phyloP scores from a whole-genome alignment of 805 yeast genomes.

The Komagataella pastoris region DNA sequence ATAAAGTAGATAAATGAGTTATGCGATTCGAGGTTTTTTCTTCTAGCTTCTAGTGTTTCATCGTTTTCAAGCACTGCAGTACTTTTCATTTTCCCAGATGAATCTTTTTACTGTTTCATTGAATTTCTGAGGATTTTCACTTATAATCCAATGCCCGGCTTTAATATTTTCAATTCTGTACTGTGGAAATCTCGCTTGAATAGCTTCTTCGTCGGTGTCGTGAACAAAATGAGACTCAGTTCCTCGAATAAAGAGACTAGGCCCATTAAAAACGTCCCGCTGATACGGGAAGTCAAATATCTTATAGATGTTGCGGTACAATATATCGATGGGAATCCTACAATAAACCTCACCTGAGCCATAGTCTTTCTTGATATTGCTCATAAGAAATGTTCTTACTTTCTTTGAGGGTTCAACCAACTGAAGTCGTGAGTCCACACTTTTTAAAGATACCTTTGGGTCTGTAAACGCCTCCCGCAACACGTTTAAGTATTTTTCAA shows the following conservation, averaged over 20 bases:
- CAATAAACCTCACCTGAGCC: constrained; percentile 14
- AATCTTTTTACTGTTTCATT: constrained; percentile 44
- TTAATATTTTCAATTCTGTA: constrained; percentile 58
- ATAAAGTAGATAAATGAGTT: not conserved
- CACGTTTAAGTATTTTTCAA: constrained; percentile 13
- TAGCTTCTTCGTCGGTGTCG: constrained; percentile 2
- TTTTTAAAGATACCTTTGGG: constrained; percentile 21
- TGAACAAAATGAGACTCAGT: constrained; percentile 35
- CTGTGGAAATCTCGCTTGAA: constrained; percentile 37
- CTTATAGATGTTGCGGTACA: constrained; percentile 47
- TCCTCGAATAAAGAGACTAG: constrained; percentile 70
- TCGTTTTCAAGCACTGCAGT: not conserved
- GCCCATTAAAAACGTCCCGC: constrained; percentile 41
- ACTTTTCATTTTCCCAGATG: constrained; percentile 4
- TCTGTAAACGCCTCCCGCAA: constrained; percentile 8
- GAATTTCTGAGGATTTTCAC: constrained; percentile 70
- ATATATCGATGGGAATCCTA: constrained; percentile 53
- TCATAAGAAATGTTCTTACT: constrained; percentile 61
- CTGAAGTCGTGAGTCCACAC: constrained; percentile 47
- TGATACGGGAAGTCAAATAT: constrained; percentile 48
- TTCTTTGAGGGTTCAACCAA: constrained; percentile 45
- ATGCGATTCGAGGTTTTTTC: not conserved
- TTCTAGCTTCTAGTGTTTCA: not conserved
- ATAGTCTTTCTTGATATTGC: constrained; percentile 39
- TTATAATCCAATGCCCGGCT: constrained; percentile 86